Evolutionary conservation across 371 early-diverging fungal genomes (phyloP), one percentile per base, ranked within the genome.

Genomic region (Mucor lusitanicus): DNA sequence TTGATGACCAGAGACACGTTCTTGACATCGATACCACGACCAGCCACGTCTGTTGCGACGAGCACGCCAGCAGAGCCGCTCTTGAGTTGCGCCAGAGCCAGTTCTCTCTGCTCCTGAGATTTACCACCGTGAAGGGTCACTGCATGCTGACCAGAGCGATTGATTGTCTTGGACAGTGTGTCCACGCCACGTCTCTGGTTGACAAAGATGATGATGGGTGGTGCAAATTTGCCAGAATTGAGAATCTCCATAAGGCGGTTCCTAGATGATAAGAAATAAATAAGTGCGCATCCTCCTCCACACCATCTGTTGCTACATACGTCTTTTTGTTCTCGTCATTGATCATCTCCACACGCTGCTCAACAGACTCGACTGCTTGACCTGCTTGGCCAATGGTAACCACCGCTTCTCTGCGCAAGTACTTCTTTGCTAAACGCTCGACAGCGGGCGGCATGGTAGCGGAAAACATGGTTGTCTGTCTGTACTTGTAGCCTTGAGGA

Each of bases 391-490:
- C 99, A 69, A 99, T 97, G 12, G 94, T 98, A 13, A 99, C 98
- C 1, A 94, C 95, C 4, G 97, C 98, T 56, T 97, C 99, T 46
- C 95, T 77, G 4, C 93, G 85, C 70, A 99, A 88, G 75, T 96
- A 94, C 81, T 89, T 90, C 76, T 92, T 92, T 5, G 99, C 99
- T 13, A 99, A 77, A 25, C 94, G 85, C 74, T 97, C 96, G 3
- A 99, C 99, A 9, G 93, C 94, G 9, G 93, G 80, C 2, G 99
- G 99, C 99, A 99, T 99, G 6, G 99, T 99, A 9, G 99, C 99
- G 46, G 96, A 96, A 87, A 99, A 99, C 99, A 99, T 99, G 66
- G 97, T 92, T 1, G 99, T 99, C 78, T 99, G 99, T 58, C 99
- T 89, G 74, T 91, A 94, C 65, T 89, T 87, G 63, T 81, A 80